Evolutionary conservation across 805 yeast species (phyloP).

Genomic region (Candida nemodendra): DNA sequence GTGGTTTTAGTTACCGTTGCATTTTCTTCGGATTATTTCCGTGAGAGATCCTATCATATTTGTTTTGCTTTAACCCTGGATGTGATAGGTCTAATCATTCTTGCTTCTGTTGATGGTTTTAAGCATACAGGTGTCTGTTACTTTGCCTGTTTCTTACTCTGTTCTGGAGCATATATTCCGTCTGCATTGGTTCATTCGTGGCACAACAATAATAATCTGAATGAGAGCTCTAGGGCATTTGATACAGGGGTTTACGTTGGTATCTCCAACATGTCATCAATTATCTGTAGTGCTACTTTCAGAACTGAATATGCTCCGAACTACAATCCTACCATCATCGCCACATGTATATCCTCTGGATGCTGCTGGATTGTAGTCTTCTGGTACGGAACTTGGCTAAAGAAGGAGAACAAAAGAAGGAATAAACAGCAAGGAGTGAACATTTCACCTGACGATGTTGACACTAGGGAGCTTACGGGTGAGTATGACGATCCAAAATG

Average conservation of each 20-base stretch:
- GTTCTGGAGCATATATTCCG: constrained; percentile 19
- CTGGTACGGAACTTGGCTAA: constrained; percentile 16
- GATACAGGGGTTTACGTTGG: constrained; percentile 28
- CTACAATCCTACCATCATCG: constrained; percentile 29
- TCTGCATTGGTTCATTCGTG: constrained; percentile 21
- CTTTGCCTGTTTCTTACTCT: constrained; percentile 19
- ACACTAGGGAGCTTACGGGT: constrained; percentile 12
- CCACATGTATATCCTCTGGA: constrained; percentile 18
- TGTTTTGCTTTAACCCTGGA: constrained; percentile 14
- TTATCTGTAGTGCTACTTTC: constrained; percentile 35
- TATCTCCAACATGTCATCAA: constrained; percentile 34
- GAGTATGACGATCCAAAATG: constrained; percentile 14
- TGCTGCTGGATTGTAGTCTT: constrained; percentile 12
- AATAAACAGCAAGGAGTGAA: constrained; percentile 11
- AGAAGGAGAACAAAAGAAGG: constrained; percentile 11
- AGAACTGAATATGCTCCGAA: constrained; percentile 35
- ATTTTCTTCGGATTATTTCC: constrained; percentile 12
- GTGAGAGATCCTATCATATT: constrained; percentile 17
- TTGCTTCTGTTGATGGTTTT: constrained; percentile 12
- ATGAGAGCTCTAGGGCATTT: constrained; percentile 16
- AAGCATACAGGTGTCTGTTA: constrained; percentile 15
- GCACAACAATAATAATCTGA: constrained; percentile 19
- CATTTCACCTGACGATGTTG: constrained; percentile 11
- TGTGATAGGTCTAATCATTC: constrained; percentile 15
- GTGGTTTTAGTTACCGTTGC: constrained; percentile 6